These are phyloP conservation scores for Clitoria ternatea DNA, from an alignment of 306 rosid genomes.

Conservation along the genomic window DNA sequence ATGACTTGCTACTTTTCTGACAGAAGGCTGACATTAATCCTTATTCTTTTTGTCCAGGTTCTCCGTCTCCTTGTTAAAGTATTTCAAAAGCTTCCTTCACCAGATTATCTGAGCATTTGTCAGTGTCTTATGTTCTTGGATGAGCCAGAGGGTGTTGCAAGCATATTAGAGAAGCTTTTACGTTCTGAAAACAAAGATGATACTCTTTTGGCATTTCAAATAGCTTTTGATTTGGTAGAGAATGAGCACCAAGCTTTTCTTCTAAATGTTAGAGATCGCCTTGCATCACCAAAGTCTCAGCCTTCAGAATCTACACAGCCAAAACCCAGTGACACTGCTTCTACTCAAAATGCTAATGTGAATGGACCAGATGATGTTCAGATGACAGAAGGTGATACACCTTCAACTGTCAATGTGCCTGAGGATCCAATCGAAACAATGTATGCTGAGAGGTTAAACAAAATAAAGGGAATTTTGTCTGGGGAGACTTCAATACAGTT, in stretches of 20 bases:
- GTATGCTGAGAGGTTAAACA: slow-evolving; percentile 78
- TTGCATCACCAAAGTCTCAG: slow-evolving; percentile 57
- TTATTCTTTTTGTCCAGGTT: slow-evolving; percentile 47
- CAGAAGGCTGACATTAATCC: slow-evolving; percentile 14
- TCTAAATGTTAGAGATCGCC: slow-evolving; percentile 74
- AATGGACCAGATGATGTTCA: slow-evolving; percentile 67
- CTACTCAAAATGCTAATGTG: slow-evolving; percentile 52
- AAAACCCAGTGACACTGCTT: slow-evolving; percentile 41
- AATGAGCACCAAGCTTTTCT: slow-evolving; percentile 98
- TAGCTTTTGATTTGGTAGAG: slow-evolving; percentile 94
- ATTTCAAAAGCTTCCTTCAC: slow-evolving; percentile 87
- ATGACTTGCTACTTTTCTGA: background rate
- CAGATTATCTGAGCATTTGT: slow-evolving; percentile 93
- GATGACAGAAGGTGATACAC: slow-evolving; percentile 64
- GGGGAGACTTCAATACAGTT: slow-evolving; percentile 92
- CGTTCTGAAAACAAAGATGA: slow-evolving; percentile 89
- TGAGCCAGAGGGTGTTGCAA: slow-evolving; percentile 89
- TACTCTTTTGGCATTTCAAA: slow-evolving; percentile 88
- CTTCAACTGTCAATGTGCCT: slow-evolving; percentile 36
- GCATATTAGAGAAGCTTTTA: slow-evolving; percentile 81
- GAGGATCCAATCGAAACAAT: slow-evolving; percentile 75
- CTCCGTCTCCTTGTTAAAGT: slow-evolving; percentile 93
- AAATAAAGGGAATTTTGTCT: slow-evolving; percentile 86
- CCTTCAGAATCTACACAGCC: slow-evolving; percentile 52
- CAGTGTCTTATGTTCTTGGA: slow-evolving; percentile 97